These are phyloP conservation scores for Chlamydomonas reinhardtii DNA, from an alignment of 163 green algal genomes.

Conservation along the genomic window DNA sequence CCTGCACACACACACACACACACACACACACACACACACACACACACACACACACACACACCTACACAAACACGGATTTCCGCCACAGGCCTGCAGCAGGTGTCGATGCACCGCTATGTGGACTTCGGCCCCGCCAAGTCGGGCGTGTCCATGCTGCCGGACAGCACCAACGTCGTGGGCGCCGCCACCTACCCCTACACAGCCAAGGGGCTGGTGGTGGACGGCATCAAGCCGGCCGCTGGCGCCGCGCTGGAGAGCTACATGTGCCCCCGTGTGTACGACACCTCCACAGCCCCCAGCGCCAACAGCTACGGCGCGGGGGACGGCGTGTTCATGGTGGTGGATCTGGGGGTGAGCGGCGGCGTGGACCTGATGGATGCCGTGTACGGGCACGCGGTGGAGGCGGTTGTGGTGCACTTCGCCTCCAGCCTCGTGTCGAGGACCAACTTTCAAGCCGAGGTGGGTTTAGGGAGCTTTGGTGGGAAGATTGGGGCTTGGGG, in stretches of 20 bases:
- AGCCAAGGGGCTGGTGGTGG: background rate
- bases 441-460: too few species aligned
- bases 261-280: conserved; percentile 31
- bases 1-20: too few species aligned
- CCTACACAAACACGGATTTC: background rate
- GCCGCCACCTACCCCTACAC: background rate
- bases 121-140: conserved; percentile 3
- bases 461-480: too few species aligned
- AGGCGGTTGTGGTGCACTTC: conserved; percentile 23
- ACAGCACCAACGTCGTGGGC: background rate
- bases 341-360: background rate
- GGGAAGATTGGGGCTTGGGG: too few species aligned
- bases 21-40: too few species aligned
- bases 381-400: background rate
- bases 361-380: background rate
- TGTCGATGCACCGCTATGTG: conserved; percentile 19
- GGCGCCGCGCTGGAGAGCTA: background rate
- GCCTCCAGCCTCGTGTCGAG: background rate
- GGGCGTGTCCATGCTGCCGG: background rate
- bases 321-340: conserved; percentile 8
- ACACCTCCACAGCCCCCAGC: background rate
- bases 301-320: background rate
- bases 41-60: background rate
- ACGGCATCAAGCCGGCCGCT: background rate
- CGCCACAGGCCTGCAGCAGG: conserved; percentile 40